Evolutionary conservation across 306 rosid genomes (phyloP), one percentile per base, ranked within the genome.

Genomic region (Fragaria nilgerrensis): DNA sequence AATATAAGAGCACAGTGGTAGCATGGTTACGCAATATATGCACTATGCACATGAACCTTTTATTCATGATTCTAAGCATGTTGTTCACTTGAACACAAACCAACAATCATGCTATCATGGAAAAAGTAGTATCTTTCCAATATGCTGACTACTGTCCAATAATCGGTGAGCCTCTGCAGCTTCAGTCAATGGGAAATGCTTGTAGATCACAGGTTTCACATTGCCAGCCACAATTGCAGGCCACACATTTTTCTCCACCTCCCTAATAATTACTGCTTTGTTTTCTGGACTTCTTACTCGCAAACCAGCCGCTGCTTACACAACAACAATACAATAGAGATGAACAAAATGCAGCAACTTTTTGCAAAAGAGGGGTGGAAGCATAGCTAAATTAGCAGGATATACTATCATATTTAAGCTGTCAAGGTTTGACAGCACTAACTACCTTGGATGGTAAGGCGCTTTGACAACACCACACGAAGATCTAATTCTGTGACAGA

Each of bases 161-260:
- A 89, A 84, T 76, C 16, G 64, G 79, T 92, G 99, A 75, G 89
- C 97, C 82, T 92, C 96, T 3, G 89, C 90, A 0, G 93, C 99
- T 52, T 85, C 94, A 8, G 90, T 77, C 61, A 92, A 58, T 17
- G 92, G 97, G 68, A 87, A 89, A 73, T 71, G 75, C 75, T 84
- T 91, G 85, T 79, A 88, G 53, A 94, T 68, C 67, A 92, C 91
- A 72, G 95, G 91, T 82, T 86, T 94, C 81, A 94, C 94, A 87
- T 78, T 90, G 73, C 96, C 96, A 16, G 77, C 92, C 25, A 72
- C 90, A 74, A 90, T 86, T 81, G 98, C 98, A 43, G 98, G 93
- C 97, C 98, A 94, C 59, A 94, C 97, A 76, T 89, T 89, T 85
- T 89, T 85, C 89, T 89, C 97, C 82, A 92, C 97, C 84, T 92